phyloP scores from a whole-genome alignment of 129 eudicot species.

The Flaveria linearis region DNA sequence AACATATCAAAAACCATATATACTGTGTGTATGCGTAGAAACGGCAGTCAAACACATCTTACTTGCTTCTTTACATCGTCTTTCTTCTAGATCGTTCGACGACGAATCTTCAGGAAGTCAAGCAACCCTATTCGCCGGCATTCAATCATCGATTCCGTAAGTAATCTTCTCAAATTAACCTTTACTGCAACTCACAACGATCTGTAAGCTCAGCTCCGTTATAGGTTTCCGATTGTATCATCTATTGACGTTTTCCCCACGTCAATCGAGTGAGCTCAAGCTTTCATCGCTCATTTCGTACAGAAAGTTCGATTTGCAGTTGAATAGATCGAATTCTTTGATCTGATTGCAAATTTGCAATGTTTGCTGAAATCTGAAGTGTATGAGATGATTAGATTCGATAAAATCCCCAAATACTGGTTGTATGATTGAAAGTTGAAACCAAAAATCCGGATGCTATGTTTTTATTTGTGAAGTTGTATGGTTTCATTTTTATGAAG shows the following conservation, averaged over 20 bases:
- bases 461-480: background rate
- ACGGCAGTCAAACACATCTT: conserved; percentile 15
- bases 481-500: background rate
- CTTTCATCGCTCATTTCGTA: background rate
- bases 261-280: background rate
- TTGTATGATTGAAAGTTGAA: background rate
- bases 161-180: background rate
- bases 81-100: conserved; percentile 31
- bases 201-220: conserved; percentile 9
- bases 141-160: conserved; percentile 26
- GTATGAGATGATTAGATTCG: conserved; percentile 10
- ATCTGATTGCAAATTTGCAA: background rate
- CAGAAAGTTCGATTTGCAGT: conserved; percentile 13
- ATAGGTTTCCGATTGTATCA: conserved; percentile 4
- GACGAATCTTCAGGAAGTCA: conserved; percentile 33
- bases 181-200: background rate
- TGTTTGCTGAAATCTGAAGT: conserved; percentile 3
- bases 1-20: background rate
- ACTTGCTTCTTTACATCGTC: conserved; percentile 19
- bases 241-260: background rate
- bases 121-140: conserved; percentile 2
- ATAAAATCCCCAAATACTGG: background rate
- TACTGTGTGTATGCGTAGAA: background rate
- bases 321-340: background rate
- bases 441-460: background rate